A percentile compares a stretch with the other conserved stretches of the same genome.
Evolutionary conservation across 192 early-diverging fungal species (phyloP).

Genomic region (Coemansia sp.): DNA sequence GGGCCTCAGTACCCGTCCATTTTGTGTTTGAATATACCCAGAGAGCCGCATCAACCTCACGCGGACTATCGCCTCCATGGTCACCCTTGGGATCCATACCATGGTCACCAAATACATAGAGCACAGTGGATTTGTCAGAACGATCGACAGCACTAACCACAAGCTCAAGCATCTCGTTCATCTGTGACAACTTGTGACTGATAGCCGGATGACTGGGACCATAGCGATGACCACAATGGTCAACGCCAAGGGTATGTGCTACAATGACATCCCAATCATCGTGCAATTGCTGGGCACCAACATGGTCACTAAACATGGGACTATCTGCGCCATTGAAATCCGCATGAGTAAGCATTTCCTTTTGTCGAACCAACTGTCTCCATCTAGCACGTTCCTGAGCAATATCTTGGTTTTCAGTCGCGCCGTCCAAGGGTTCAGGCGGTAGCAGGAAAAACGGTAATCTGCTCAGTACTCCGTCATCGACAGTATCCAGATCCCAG

Average conservation of each 20-base stretch:
- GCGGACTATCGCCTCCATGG: constrained; percentile 92
- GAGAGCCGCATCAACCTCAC: constrained; percentile 82
- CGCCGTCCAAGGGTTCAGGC: constrained; percentile 1
- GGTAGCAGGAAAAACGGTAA: constrained; percentile 48
- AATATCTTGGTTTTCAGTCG: constrained; percentile 1
- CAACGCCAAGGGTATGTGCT: constrained; percentile 92
- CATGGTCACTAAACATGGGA: constrained; percentile 20
- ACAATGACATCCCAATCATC: constrained; percentile 74
- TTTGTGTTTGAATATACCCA: constrained; percentile 69
- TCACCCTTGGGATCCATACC: constrained; percentile 96
- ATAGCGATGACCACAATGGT: constrained; percentile 93
- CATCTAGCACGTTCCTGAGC: constrained; percentile 15
- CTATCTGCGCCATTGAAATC: constrained; percentile 8
- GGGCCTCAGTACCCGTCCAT: constrained; percentile 47
- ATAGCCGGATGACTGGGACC: constrained; percentile 85
- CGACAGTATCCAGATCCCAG: constrained; percentile 91
- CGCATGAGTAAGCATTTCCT: constrained; percentile 24
- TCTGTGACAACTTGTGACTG: constrained; percentile 78
- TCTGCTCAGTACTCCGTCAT: constrained; percentile 74
- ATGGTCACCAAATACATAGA: constrained; percentile 94
- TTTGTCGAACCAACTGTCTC: constrained; percentile 29
- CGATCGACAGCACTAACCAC: constrained; percentile 61
- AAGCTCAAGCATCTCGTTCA: constrained; percentile 72
- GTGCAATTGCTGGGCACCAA: constrained; percentile 24
- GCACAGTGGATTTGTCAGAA: constrained; percentile 63